Conservation (phyloP, 345 rosid species). For the Arabidopsis suecica region DNA sequence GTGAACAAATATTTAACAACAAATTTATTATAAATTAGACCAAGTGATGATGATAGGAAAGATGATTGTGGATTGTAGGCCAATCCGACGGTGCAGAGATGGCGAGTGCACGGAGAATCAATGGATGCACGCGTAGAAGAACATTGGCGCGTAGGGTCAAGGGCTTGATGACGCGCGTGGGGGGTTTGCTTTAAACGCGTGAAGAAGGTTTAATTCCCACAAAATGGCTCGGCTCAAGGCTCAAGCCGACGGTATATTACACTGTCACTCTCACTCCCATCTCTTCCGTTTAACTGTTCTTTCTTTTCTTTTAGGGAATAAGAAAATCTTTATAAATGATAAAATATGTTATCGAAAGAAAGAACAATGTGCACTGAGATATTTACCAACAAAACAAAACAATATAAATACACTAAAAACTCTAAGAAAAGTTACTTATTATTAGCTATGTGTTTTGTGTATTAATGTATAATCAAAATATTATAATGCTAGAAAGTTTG, state of each 20-base stretch:
- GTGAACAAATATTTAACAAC: too few relatives aligned
- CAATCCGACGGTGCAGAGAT: constrained; percentile 19
- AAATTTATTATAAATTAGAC: neutral
- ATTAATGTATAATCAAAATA: neutral
- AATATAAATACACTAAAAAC: neutral
- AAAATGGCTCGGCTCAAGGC: constrained; percentile 12
- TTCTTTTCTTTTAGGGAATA: constrained; percentile 2
- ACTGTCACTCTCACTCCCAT: constrained; percentile 34
- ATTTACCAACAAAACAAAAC: neutral
- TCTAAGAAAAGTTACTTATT: neutral
- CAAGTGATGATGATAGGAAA: neutral
- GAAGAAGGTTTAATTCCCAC: constrained; percentile 22
- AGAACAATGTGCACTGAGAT: neutral
- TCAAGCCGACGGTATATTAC: constrained; percentile 23
- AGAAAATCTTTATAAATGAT: neutral
- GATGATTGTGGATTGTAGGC: constrained; percentile 2
- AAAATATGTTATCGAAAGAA: neutral
- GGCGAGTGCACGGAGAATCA: constrained; percentile 19
- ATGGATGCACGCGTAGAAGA: constrained; percentile 29
- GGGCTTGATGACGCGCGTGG: constrained; percentile 40
- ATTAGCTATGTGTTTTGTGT: neutral
- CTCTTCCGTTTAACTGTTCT: constrained; percentile 9
- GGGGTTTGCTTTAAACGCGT: constrained; percentile 40
- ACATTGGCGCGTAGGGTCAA: neutral
- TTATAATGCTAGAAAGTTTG: neutral